Conservation (phyloP, 768 basidiomycete species). For the Phylloporus sp. region DNA sequence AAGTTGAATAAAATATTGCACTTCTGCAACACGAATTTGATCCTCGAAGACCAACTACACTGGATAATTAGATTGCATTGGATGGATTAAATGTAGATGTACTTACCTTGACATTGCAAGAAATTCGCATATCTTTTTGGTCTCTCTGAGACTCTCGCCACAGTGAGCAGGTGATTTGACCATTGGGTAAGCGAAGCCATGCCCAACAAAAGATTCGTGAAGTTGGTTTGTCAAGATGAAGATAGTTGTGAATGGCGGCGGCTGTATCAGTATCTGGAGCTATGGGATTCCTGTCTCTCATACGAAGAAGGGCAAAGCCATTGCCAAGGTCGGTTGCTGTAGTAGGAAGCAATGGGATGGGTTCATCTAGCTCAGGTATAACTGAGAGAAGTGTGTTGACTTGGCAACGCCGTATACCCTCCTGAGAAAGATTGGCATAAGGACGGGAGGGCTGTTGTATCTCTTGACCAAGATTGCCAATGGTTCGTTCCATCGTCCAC, state of each 20-base stretch:
- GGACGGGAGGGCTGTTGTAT: conserved; percentile 22
- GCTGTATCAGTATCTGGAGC: neutral
- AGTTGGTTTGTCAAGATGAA: neutral
- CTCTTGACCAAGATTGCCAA: conserved; percentile 28
- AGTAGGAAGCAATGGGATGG: neutral
- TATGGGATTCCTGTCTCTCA: neutral
- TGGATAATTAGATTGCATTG: neutral
- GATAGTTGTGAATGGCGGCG: neutral
- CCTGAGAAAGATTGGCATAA: conserved; percentile 24
- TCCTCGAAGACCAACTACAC: too few species aligned
- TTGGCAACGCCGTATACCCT: conserved; percentile 18
- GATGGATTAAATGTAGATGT: neutral
- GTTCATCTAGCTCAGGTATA: neutral
- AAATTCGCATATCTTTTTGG: neutral
- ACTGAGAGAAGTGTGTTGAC: conserved; percentile 5
- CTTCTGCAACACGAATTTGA: too few species aligned
- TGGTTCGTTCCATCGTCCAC: conserved; percentile 29
- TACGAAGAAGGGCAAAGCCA: conserved; percentile 17
- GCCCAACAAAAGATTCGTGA: conserved; percentile 12
- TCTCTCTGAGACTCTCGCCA: neutral
- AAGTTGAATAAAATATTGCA: too few species aligned
- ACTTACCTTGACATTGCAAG: conserved; percentile 15
- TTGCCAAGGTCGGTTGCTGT: conserved; percentile 14
- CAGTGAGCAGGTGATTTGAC: too few species aligned
- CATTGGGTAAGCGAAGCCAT: conserved; percentile 20